Percentiles rank a stretch among this genome's conserved stretches.
These are phyloP conservation scores for Emergomyces pasteurianus DNA, from an alignment of 2,329 filamentous ascomycete genomes.

Conservation along the genomic window DNA sequence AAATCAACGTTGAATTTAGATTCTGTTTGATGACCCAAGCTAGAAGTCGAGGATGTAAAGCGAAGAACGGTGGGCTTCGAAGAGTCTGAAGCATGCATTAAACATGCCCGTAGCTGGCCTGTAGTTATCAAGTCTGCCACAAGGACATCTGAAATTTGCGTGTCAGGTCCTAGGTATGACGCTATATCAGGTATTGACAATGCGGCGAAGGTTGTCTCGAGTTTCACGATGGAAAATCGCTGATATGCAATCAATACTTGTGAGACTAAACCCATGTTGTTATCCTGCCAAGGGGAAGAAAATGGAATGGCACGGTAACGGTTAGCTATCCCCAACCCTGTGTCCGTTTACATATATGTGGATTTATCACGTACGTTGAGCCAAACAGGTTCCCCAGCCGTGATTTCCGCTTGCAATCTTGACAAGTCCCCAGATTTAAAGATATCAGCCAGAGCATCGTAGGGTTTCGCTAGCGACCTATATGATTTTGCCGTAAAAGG, in stretches of 20 bases:
- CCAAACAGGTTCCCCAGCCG: conserved; percentile 50
- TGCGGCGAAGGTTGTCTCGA: conserved; percentile 60
- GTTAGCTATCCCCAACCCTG: not conserved
- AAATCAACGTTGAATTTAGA: conserved; percentile 30
- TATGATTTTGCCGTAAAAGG: conserved; percentile 42
- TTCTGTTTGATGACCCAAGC: conserved; percentile 26
- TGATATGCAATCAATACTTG: conserved; percentile 61
- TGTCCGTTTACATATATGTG: not conserved
- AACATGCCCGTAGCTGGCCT: conserved; percentile 39
- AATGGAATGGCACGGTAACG: not conserved
- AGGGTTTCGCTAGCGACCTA: conserved; percentile 51
- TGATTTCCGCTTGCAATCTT: conserved; percentile 52
- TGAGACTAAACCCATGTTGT: conserved; percentile 57
- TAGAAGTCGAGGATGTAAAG: conserved; percentile 32
- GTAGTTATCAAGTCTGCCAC: conserved; percentile 37
- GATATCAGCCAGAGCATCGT: conserved; percentile 55
- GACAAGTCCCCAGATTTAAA: conserved; percentile 51
- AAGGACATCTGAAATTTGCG: conserved; percentile 22
- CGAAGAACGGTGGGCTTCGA: conserved; percentile 39
- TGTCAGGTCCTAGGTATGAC: conserved; percentile 20
- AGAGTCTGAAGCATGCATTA: conserved; percentile 33
- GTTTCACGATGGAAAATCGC: conserved; percentile 60
- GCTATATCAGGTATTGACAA: conserved; percentile 42
- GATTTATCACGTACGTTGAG: conserved; percentile 33
- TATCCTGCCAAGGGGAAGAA: conserved; percentile 40